Percentiles rank a stretch among this genome's conserved stretches.
These are phyloP conservation scores for Phytophthora pluvialis DNA, from an alignment of 352 stramenopile genomes.

Conservation along the genomic window DNA sequence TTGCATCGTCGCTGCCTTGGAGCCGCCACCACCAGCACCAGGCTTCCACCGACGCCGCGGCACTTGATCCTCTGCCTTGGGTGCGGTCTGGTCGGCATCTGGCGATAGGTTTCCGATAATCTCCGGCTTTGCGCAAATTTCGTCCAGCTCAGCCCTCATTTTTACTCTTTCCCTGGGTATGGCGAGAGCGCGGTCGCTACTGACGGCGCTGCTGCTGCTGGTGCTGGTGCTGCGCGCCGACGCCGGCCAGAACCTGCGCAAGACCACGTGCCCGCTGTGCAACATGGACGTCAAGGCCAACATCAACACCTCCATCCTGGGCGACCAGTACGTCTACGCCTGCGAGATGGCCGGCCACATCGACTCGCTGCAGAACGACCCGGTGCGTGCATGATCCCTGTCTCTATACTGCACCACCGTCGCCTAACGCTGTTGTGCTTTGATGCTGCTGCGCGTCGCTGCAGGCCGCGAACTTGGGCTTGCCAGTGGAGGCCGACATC, in stretches of 20 bases:
- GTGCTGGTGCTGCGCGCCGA: slow-evolving; percentile 17
- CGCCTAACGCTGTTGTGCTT: slow-evolving; percentile 6
- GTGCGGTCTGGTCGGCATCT: slow-evolving; percentile 12
- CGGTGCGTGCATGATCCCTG: slow-evolving; percentile 39
- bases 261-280: slow-evolving; percentile 61
- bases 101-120: slow-evolving; percentile 7
- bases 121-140: slow-evolving; percentile 21
- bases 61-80: slow-evolving; percentile 21
- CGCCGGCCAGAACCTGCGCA: slow-evolving; percentile 59
- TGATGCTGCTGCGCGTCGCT: background rate
- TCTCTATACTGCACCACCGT: background rate
- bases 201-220: slow-evolving; percentile 36
- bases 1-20: slow-evolving; percentile 18
- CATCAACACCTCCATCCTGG: slow-evolving; percentile 73
- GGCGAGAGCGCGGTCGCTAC: slow-evolving; percentile 28
- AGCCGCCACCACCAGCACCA: background rate
- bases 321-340: slow-evolving; percentile 78
- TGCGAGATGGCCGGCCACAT: slow-evolving; percentile 88
- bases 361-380: slow-evolving; percentile 78
- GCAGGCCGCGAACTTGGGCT: slow-evolving; percentile 48
- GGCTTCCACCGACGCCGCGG: slow-evolving; percentile 17
- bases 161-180: slow-evolving; percentile 24
- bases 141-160: slow-evolving; percentile 10
- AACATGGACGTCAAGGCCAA: slow-evolving; percentile 62
- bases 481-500: slow-evolving; percentile 52